phyloP scores from a whole-genome alignment of 2,329 filamentous ascomycete species.

The Trichoderma sp. region DNA sequence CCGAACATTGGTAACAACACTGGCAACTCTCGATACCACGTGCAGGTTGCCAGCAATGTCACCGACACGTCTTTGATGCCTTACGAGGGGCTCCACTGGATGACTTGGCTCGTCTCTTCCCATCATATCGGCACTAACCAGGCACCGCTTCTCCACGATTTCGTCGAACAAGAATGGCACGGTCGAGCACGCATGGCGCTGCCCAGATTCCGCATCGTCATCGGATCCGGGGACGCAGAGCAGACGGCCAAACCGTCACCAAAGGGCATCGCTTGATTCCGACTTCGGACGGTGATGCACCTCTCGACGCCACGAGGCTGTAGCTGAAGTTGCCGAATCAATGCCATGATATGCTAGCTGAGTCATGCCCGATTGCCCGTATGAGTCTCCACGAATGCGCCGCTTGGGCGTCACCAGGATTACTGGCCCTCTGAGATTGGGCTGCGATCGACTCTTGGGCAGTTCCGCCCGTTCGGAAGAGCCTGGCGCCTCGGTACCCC shows the following conservation, averaged over 20 bases:
- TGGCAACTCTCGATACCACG: not conserved
- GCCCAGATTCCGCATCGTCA: not conserved
- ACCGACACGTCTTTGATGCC: slow-evolving; percentile 20
- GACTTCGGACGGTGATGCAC: slow-evolving; percentile 10
- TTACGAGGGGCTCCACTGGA: slow-evolving; percentile 1
- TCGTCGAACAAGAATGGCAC: not conserved
- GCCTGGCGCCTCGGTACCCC: not conserved
- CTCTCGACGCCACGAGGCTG: slow-evolving; percentile 2
- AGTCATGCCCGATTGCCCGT: slow-evolving; percentile 10
- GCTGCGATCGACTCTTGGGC: slow-evolving; percentile 10
- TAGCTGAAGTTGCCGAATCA: slow-evolving; percentile 4
- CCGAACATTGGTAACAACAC: not conserved
- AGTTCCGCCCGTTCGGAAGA: slow-evolving; percentile 17
- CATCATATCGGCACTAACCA: not conserved
- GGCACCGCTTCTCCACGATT: not conserved
- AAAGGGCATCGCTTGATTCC: not conserved
- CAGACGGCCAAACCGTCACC: not conserved
- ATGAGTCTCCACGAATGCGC: too few species aligned
- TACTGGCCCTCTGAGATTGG: slow-evolving; percentile 11
- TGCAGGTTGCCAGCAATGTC: slow-evolving; percentile 2
- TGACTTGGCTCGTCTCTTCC: not conserved
- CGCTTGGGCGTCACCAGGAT: slow-evolving; percentile 7
- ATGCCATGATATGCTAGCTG: slow-evolving; percentile 4
- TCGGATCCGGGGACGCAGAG: not conserved
- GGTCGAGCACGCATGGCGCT: not conserved